These are phyloP conservation scores for Brachypodium distachyon DNA, from an alignment of 202 grass and related monocot genomes.

Conservation along the genomic window DNA sequence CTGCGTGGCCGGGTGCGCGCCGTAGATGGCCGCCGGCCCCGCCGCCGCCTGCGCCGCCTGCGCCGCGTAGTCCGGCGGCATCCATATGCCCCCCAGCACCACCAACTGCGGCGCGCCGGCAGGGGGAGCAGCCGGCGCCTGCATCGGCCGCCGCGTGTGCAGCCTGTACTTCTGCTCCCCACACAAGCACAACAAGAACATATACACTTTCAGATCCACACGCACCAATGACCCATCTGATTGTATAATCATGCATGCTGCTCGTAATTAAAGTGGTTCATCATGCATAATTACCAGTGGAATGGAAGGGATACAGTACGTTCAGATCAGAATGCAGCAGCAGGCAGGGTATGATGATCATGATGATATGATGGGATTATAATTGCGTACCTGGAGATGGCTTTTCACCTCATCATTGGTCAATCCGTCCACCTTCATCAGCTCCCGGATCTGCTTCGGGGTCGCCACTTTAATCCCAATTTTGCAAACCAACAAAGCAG, in stretches of 20 bases:
- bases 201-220: background rate
- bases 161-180: constrained; percentile 76
- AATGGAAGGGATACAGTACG: no score
- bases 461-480: constrained; percentile 73
- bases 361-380: constrained; percentile 33
- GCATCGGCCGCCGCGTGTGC: constrained; percentile 76
- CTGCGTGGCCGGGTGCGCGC: constrained; percentile 54
- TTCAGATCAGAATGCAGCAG: background rate
- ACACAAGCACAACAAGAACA: background rate
- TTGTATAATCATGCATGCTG: background rate
- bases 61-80: constrained; percentile 75
- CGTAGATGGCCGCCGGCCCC: constrained; percentile 46
- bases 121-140: constrained; percentile 16
- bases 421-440: constrained; percentile 99
- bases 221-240: background rate
- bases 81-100: constrained; percentile 90
- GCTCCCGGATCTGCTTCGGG: constrained; percentile 96
- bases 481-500: constrained; percentile 14
- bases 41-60: constrained; percentile 30
- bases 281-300: background rate
- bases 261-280: background rate
- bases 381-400: constrained; percentile 80
- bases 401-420: constrained; percentile 99
- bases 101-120: constrained; percentile 62
- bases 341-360: no score